Base-by-base conservation (phyloP, 2,329 filamentous ascomycete genomes). In the Graphiopsis chlorocephala region DNA sequence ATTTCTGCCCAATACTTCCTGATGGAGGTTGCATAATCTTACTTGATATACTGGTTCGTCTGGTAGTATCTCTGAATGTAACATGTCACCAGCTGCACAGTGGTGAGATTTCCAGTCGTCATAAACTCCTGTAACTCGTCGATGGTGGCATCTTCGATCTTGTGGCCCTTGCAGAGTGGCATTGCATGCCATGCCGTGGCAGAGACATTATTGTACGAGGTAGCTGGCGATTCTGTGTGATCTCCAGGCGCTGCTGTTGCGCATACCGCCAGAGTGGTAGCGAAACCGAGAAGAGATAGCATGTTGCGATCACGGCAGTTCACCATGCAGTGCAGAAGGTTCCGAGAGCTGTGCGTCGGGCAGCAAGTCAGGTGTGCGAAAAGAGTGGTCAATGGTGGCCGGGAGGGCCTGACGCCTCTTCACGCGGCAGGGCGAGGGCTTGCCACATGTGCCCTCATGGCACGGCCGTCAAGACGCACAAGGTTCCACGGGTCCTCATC, bases 71-170 rank as follows among this genome's bases (percentile, higher is more conserved):
- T 79, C 64, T 83, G 78, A 42, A 89, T 71, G 74, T 90, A 90
- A 77, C 88, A 91, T n/a, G 77, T 72, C 10, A 85, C 79, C 25
- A 90, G 78, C 66, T 89, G 80, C 26, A 84, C 81, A 20, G 83
- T 84, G 0, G 84, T 88, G 65, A 91, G 76, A 12, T 72, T 78
- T 4, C 85, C 84, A n/a, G 76, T 75, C 7, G 69, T 69, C 81
- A 91, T 81, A 31, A 83, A 83, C 4, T 76, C 71, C 70, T 91
- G 88, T 70, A 93, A 83, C 66, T 89, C 78, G 67, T 90, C 87
- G 67, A 92, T 89, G 7, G 85, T 88, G 17, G 88, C 88, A 73
- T 92, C 89, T 75, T 90, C 87, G 17, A 92, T 79, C 56, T 80
- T 78, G 68, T 90, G 82, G 11, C 82, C 83, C 64, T 84, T 76